Evolutionary conservation across 345 rosid genomes (phyloP), one percentile per base, ranked within the genome.

Genomic region (Eutrema japonicum): DNA sequence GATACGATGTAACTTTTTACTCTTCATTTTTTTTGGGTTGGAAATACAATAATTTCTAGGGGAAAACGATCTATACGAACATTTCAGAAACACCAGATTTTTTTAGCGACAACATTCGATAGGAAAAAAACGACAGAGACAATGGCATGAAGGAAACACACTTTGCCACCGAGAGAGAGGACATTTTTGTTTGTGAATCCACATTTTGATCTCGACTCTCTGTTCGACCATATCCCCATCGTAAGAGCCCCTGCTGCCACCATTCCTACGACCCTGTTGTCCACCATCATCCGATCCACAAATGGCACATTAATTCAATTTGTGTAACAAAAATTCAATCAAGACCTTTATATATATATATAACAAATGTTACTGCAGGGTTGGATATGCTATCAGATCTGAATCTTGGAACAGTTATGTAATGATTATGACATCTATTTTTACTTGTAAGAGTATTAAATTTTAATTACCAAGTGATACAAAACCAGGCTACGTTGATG

Each of bases 201-300:
- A 65, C 71, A 65, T 12, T 47, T 2, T 29, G 66, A 14, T 73
- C 66, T 55, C 18, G 77, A 73, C 51, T 38, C 77, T 73, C 72
- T 47, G 57, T 73, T 73, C 11, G 51, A 5, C 72, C 72, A 73
- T 56, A 73, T 38, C 29, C 77, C 77, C 49, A 55, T 55, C 43
- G 6, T 45, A 46, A 73, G 71, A 2, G 9, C 2, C 11, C 3
- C 59, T 22, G 10, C 52, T 73, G 29, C 77, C 3, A 6, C 36
- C 10, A 47, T 2, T 56, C 51, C 66, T 48, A 56, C 37, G 35
- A 65, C 1, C 71, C 72, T 65, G 40, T 50, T 40, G 22, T 65
- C 33, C 33, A 36, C 33, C 70, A 48, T 16, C 53, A 30, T 30
- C 58, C 12, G 12, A 9, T 29, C 10, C 38, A 64, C 10, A 64